Percentiles rank a stretch among this genome's conserved stretches.
Conservation (phyloP, 306 rosid genomes). For the Gillenia trifoliata region DNA sequence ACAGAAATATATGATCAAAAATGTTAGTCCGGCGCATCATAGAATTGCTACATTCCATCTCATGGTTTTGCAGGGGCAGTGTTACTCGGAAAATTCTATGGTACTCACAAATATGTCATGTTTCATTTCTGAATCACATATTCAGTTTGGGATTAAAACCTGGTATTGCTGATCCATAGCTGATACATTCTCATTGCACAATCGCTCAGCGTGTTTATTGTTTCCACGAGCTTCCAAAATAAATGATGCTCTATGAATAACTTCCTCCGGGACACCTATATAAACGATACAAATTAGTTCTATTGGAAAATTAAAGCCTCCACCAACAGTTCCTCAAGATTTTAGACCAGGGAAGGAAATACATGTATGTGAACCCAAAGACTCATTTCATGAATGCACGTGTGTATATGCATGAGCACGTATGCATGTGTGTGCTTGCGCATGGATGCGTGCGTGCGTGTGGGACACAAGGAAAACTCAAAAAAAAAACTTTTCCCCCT, state of each 20-base stretch:
- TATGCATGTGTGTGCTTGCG: not conserved
- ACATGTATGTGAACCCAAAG: not conserved
- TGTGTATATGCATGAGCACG: not conserved
- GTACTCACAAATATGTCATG: too few relatives aligned
- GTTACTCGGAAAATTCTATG: too few relatives aligned
- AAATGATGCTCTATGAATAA: slow-evolving; percentile 70
- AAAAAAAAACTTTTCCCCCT: not conserved
- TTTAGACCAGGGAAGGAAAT: not conserved
- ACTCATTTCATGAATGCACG: not conserved
- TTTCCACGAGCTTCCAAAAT: slow-evolving; percentile 63
- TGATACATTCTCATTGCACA: slow-evolving; percentile 51
- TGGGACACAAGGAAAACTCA: slow-evolving; percentile 1
- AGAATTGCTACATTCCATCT: not conserved
- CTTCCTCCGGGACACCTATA: slow-evolving; percentile 74
- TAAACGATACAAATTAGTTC: not conserved
- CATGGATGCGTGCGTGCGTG: not conserved
- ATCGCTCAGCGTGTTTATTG: slow-evolving; percentile 50
- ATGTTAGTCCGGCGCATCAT: not conserved
- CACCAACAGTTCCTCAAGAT: slow-evolving; percentile 1
- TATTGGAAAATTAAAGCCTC: not conserved
- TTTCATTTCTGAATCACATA: slow-evolving; percentile 3
- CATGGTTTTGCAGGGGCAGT: not conserved
- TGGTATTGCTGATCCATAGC: slow-evolving; percentile 58
- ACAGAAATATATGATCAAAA: slow-evolving; percentile 1
- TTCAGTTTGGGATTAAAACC: slow-evolving; percentile 39